These are phyloP conservation scores for Mercurialis annua DNA, from an alignment of 345 rosid genomes.

Conservation along the genomic window DNA sequence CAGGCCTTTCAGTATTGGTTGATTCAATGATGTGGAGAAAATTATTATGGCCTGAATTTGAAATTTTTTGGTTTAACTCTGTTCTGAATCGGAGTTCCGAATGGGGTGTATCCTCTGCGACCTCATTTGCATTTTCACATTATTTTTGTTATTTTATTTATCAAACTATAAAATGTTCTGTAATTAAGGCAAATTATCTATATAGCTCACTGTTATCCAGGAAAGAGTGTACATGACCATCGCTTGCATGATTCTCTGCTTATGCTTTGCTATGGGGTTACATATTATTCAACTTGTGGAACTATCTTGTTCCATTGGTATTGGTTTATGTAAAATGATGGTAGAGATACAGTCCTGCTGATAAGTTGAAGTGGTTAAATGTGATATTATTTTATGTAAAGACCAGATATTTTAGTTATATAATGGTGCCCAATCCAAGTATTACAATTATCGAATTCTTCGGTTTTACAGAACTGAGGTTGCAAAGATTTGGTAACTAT, in stretches of 20 bases:
- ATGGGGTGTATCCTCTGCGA: slow-evolving; percentile 93
- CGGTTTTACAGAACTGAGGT: background rate
- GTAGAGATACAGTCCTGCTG: too few species aligned
- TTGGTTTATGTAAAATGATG: background rate
- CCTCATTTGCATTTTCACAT: background rate
- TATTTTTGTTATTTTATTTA: background rate
- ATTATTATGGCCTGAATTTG: slow-evolving; percentile 86
- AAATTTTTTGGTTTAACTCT: slow-evolving; percentile 98
- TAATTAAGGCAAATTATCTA: background rate
- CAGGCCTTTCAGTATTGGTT: slow-evolving; percentile 76
- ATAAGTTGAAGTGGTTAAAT: too few species aligned
- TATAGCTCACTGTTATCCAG: background rate
- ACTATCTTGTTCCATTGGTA: background rate
- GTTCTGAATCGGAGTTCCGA: slow-evolving; percentile 89
- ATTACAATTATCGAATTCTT: background rate
- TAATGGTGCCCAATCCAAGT: background rate
- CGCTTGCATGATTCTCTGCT: background rate
- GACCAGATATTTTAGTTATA: too few species aligned
- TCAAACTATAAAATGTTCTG: background rate
- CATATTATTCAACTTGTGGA: background rate
- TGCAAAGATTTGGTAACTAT: too few species aligned
- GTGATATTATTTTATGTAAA: too few species aligned
- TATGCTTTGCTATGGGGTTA: background rate
- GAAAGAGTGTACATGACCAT: background rate
- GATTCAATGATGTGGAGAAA: slow-evolving; percentile 95